Evolutionary conservation across 495 filamentous ascomycete genomes (phyloP).

Genomic region (Trichoderma erinaceum): DNA sequence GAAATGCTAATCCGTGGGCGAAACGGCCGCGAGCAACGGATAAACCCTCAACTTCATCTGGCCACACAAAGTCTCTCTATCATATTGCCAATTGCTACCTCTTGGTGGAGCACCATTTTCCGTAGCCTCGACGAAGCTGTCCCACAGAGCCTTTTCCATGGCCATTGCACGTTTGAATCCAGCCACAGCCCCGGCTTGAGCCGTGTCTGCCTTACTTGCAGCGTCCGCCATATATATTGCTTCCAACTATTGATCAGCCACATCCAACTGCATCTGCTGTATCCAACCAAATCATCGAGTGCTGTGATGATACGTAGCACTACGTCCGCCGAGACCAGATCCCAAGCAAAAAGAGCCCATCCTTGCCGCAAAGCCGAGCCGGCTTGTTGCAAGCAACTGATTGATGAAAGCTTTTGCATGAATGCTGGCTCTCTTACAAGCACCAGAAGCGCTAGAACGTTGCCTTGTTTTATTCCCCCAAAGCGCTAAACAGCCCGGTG

Average conservation of each 20-base stretch:
- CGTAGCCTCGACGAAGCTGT: background rate
- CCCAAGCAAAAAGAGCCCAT: background rate
- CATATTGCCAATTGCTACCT: background rate
- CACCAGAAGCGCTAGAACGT: conserved; percentile 1
- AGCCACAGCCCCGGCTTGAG: background rate
- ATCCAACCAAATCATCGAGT: background rate
- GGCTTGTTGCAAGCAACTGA: background rate
- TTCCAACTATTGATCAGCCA: conserved; percentile 3
- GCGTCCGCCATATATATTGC: background rate
- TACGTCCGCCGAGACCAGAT: background rate
- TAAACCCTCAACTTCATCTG: background rate
- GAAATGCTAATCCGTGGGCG: background rate
- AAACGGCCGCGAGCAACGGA: background rate
- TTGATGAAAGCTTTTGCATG: background rate
- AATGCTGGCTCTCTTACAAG: background rate
- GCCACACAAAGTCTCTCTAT: background rate
- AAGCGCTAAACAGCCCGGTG: background rate
- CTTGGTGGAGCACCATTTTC: background rate
- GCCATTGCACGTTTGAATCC: background rate
- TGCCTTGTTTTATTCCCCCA: background rate
- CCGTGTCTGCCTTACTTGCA: background rate
- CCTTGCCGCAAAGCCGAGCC: background rate
- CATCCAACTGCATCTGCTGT: background rate
- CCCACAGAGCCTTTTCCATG: background rate
- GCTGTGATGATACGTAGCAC: background rate